Evolutionary conservation across 179 eudicot species (phyloP).

Genomic region (Beta macrorhiza): DNA sequence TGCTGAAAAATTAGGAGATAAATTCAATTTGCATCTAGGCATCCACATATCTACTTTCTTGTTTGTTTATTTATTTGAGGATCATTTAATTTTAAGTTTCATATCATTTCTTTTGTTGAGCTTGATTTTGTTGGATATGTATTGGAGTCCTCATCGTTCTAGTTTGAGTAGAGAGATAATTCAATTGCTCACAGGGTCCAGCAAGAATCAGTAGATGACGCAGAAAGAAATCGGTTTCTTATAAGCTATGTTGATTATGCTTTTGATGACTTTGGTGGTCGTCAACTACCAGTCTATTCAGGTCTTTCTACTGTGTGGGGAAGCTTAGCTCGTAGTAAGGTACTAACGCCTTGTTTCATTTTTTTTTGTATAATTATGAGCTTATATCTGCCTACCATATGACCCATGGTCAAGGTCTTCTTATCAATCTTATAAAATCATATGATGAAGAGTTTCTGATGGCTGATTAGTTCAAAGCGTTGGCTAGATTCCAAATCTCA

Average conservation of each 20-base stretch:
- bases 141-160: not conserved
- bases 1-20: not conserved
- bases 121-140: constrained; percentile 3
- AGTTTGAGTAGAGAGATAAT: not conserved
- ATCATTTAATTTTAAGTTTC: not conserved
- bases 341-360: constrained; percentile 23
- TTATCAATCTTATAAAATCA: not conserved
- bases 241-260: constrained; percentile 93
- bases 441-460: not conserved
- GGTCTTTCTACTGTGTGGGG: constrained; percentile 99
- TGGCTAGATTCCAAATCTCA: not conserved
- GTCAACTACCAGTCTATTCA: constrained; percentile 95
- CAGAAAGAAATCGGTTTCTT: constrained; percentile 91
- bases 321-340: constrained; percentile 99
- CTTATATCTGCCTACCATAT: not conserved
- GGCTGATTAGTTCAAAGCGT: not conserved
- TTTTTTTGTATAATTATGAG: not conserved
- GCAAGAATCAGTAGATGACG: constrained; percentile 98
- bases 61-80: not conserved
- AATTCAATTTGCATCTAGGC: not conserved
- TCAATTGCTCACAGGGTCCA: constrained; percentile 65
- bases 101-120: not conserved
- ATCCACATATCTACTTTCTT: not conserved
- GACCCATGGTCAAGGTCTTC: not conserved
- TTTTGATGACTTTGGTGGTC: constrained; percentile 98